These are phyloP conservation scores for Paraconiothyrium brasiliense DNA, from an alignment of 2,329 filamentous ascomycete genomes.

Conservation along the genomic window DNA sequence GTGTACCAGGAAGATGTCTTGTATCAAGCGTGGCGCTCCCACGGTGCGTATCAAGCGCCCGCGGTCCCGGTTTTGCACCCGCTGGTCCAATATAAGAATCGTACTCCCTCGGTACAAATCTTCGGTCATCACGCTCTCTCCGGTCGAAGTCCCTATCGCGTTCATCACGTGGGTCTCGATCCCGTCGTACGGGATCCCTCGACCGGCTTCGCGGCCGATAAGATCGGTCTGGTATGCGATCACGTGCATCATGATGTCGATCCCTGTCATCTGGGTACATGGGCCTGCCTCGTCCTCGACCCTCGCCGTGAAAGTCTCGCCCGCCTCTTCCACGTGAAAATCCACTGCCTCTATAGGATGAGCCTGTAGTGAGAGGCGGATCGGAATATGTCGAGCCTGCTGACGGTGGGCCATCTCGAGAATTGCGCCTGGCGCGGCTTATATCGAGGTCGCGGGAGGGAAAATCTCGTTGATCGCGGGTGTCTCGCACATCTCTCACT, in stretches of 20 bases:
- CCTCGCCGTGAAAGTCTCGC: conserved; percentile 38
- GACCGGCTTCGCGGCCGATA: conserved; percentile 72
- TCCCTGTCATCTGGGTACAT: conserved; percentile 61
- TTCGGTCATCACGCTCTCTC: conserved; percentile 53
- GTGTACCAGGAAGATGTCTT: conserved; percentile 45
- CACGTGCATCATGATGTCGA: conserved; percentile 54
- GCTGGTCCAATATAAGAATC: conserved; percentile 53
- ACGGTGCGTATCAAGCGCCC: conserved; percentile 44
- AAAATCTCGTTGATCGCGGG: conserved; percentile 70
- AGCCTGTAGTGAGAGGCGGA: conserved; percentile 65
- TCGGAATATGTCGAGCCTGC: conserved; percentile 77
- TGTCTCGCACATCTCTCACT: conserved; percentile 63
- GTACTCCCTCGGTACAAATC: conserved; percentile 57
- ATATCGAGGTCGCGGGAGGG: conserved; percentile 71
- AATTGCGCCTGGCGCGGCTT: conserved; percentile 72
- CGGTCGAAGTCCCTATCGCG: conserved; percentile 50
- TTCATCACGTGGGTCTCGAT: conserved; percentile 56
- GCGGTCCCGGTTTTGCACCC: conserved; percentile 41
- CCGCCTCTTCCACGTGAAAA: conserved; percentile 63
- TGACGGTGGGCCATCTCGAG: conserved; percentile 76
- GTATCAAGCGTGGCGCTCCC: conserved; percentile 37
- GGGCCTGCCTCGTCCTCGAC: conserved; percentile 55
- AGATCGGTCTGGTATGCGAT: conserved; percentile 51
- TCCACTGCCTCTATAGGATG: conserved; percentile 63
- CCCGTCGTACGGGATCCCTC: conserved; percentile 65